Conservation (phyloP, 2,329 filamentous ascomycete species). For the Fusarium dlaminii region DNA sequence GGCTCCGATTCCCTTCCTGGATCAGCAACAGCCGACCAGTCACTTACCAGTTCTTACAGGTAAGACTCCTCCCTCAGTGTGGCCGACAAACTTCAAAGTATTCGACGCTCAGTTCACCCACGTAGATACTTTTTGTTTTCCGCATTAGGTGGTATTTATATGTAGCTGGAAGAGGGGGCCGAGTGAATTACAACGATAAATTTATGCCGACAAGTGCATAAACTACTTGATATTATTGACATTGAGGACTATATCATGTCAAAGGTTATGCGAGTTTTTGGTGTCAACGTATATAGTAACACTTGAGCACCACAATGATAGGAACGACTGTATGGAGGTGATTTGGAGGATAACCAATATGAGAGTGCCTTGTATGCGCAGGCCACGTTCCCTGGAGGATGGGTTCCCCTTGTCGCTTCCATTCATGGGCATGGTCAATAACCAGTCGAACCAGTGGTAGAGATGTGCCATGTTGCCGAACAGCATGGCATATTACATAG, state of each 20-base stretch:
- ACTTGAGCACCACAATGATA: background rate
- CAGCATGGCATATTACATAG: background rate
- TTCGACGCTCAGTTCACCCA: background rate
- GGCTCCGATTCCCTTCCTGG: background rate
- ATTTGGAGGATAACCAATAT: background rate
- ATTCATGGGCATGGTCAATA: background rate
- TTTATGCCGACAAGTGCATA: background rate
- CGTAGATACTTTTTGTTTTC: background rate
- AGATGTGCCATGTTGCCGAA: background rate
- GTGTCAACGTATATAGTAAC: background rate
- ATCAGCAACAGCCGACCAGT: background rate
- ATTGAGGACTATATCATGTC: background rate
- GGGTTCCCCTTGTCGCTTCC: background rate
- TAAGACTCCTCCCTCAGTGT: background rate
- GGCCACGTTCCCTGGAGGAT: background rate
- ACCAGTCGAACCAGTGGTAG: background rate
- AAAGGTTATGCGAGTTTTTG: background rate
- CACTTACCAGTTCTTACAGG: background rate
- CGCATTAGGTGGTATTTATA: background rate
- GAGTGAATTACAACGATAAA: background rate
- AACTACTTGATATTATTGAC: background rate
- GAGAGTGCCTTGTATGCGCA: background rate
- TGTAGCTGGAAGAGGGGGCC: background rate
- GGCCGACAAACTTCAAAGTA: background rate
- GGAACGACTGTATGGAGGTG: background rate